phyloP scores from a whole-genome alignment of 2,329 filamentous ascomycete genomes.

The Whalleya microplaca region DNA sequence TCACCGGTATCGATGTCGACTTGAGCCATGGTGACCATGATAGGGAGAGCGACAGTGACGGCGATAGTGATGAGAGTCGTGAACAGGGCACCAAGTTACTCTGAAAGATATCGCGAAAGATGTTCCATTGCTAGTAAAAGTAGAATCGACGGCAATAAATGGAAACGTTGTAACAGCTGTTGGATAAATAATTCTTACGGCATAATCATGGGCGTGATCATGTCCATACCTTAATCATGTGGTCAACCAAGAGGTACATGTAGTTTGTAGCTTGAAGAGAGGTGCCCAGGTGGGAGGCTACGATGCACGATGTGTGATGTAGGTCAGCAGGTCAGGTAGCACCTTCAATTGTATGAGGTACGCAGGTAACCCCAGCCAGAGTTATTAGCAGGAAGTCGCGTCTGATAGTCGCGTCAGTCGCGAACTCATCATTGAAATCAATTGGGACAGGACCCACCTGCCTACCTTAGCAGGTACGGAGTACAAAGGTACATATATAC shows the following conservation, averaged over 20 bases:
- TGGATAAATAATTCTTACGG: neutral
- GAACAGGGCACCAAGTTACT: neutral
- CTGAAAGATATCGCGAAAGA: neutral
- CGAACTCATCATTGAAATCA: constrained; percentile 19
- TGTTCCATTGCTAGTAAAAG: neutral
- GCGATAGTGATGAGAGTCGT: too few relatives aligned
- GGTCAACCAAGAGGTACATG: too few relatives aligned
- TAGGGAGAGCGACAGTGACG: too few relatives aligned
- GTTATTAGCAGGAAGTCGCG: constrained; percentile 23
- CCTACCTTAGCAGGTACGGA: too few relatives aligned
- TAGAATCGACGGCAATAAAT: neutral
- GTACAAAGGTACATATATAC: too few relatives aligned
- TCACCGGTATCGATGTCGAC: constrained; percentile 38
- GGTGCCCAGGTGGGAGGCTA: too few relatives aligned
- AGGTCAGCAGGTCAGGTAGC: neutral
- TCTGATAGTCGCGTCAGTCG: constrained; percentile 16
- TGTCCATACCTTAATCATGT: too few relatives aligned
- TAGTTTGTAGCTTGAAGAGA: too few relatives aligned
- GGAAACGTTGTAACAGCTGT: neutral
- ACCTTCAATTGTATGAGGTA: too few relatives aligned
- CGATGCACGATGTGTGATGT: neutral
- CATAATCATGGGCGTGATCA: too few relatives aligned
- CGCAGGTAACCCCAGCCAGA: too few relatives aligned
- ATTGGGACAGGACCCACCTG: constrained; percentile 1
- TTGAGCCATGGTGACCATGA: constrained; percentile 50